Evolutionary conservation across 2,329 filamentous ascomycete genomes (phyloP).

Genomic region (Colletotrichum siamense): DNA sequence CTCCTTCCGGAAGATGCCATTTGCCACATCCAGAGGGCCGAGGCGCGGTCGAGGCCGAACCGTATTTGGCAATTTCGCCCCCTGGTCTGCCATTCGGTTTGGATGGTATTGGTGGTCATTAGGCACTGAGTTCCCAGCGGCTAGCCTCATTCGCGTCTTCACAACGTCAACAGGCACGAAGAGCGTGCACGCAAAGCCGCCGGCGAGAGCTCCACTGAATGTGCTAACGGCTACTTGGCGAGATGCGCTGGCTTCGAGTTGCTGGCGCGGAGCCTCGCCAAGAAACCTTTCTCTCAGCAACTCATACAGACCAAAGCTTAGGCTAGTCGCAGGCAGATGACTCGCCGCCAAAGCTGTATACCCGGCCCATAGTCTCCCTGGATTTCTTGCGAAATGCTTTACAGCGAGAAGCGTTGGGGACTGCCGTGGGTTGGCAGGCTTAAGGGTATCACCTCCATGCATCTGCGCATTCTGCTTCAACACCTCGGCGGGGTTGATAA

Average conservation of each 20-base stretch:
- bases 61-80: background rate
- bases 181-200: background rate
- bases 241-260: background rate
- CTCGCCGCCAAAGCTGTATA: background rate
- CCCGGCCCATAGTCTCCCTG: background rate
- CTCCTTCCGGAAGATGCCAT: background rate
- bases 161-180: conserved; percentile 26
- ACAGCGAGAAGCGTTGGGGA: background rate
- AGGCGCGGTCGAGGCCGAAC: too few relatives aligned
- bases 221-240: background rate
- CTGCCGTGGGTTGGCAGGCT: background rate
- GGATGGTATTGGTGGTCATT: background rate
- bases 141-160: conserved; percentile 25
- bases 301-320: background rate
- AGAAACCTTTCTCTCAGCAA: background rate
- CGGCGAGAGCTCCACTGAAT: conserved; percentile 18
- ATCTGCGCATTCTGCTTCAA: conserved; percentile 27
- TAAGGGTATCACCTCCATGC: background rate
- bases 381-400: background rate
- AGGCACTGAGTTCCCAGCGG: background rate
- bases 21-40: background rate
- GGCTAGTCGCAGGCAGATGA: background rate
- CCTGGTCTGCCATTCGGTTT: background rate
- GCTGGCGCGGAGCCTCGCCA: background rate
- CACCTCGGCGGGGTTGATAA: conserved; percentile 24